Percentiles rank a stretch among this genome's conserved stretches.
Evolutionary conservation across 1,284 basidiomycete species (phyloP).

Genomic region (Volvariella volvacea): DNA sequence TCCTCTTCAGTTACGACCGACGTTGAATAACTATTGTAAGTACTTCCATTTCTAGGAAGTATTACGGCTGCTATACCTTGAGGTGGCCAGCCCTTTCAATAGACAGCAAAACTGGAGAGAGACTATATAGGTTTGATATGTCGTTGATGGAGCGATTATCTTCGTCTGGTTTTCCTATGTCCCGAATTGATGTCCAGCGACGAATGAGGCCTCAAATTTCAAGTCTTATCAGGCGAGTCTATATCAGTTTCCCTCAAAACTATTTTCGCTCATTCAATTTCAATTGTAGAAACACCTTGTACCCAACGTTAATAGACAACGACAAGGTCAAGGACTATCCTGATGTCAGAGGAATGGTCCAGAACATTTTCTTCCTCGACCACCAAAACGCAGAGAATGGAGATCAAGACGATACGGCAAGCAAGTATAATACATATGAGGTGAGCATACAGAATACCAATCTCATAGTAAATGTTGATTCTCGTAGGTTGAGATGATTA

Average conservation of each 20-base stretch:
- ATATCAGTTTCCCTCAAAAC: not conserved
- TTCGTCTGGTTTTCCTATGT: conserved; percentile 44
- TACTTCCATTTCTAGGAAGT: conserved; percentile 3
- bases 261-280: not conserved
- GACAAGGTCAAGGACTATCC: conserved; percentile 16
- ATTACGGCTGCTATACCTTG: conserved; percentile 4
- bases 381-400: conserved; percentile 17
- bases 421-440: conserved; percentile 64
- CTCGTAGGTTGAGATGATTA: conserved; percentile 58
- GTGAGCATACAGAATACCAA: conserved; percentile 25
- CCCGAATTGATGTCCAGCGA: conserved; percentile 51
- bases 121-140: conserved; percentile 52
- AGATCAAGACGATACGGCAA: conserved; percentile 43
- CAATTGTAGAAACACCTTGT: conserved; percentile 15
- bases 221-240: conserved; percentile 31
- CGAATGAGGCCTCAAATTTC: conserved; percentile 56
- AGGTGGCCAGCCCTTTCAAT: conserved; percentile 39
- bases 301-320: conserved; percentile 18
- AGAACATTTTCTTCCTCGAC: conserved; percentile 20
- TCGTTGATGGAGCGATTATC: conserved; percentile 60
- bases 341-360: conserved; percentile 16
- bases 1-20: conserved; percentile 64
- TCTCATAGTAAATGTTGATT: not conserved
- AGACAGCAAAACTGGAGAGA: conserved; percentile 40
- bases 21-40: conserved; percentile 57